phyloP scores from a whole-genome alignment of 139 green algal species.

The Asterochloris sp. region DNA sequence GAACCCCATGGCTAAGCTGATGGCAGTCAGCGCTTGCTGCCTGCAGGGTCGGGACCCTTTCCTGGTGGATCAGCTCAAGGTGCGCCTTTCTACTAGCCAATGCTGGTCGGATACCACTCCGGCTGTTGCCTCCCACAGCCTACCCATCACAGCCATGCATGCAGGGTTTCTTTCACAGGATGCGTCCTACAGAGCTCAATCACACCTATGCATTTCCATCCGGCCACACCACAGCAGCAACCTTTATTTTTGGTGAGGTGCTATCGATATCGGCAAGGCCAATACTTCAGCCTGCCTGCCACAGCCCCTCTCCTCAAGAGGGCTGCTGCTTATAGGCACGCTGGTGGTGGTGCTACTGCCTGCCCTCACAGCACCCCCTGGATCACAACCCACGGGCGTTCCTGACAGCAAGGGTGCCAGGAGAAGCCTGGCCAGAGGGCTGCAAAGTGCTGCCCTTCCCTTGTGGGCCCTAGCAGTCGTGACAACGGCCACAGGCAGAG shows the following conservation, averaged over 20 bases:
- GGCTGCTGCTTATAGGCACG: neutral
- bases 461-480: slow-evolving; percentile 1
- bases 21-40: no score
- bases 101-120: no score
- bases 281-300: neutral
- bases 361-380: neutral
- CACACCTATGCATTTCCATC: slow-evolving; percentile 39
- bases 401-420: neutral
- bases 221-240: slow-evolving; percentile 36
- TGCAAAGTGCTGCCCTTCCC: slow-evolving; percentile 2
- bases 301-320: neutral
- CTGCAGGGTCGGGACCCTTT: slow-evolving; percentile 2
- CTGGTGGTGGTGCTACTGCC: slow-evolving; percentile 1
- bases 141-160: neutral
- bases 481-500: slow-evolving; percentile 15
- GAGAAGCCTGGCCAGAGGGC: neutral
- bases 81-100: neutral
- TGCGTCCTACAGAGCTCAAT: slow-evolving; percentile 16
- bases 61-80: slow-evolving; percentile 10
- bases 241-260: slow-evolving; percentile 27
- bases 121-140: no score
- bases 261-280: slow-evolving; percentile 3
- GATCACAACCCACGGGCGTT: no score
- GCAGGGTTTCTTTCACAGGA: slow-evolving; percentile 22
- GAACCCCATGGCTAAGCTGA: no score